Evolutionary conservation across 1,139 yeast species (phyloP), one percentile per base, ranked within the genome.

Genomic region (Nakaseomyces kungkrabaensis): DNA sequence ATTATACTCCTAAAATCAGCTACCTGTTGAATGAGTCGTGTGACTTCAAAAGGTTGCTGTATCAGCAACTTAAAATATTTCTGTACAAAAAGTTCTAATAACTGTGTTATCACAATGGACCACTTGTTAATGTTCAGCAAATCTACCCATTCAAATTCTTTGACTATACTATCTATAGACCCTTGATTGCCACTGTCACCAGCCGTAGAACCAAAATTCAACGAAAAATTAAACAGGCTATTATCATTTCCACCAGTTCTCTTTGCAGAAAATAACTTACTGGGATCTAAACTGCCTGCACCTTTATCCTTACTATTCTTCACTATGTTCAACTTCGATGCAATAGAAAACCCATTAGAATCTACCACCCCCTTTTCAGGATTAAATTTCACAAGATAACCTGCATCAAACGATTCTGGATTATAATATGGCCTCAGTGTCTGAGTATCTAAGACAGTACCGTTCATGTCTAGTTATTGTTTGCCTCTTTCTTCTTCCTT

Each of bases 31-130:
- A 89, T 73, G 54, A 88, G 72, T 50, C 95, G 74, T 4, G 87
- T 81, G 34, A 87, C 85, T 60, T 92, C 97, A 66, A 90, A 82
- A 1, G 98, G 98, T 66, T 92, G 97, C 25, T 88, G 78, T 26
- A 85, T 65, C 38, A 87, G 65, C 47, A 82, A 79, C 55, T 79
- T 81, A 52, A 79, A 68, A 68, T 89, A 89, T 55, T 81, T 82
- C 56, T 79, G 79, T 47, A 81, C 62, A 58, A 87, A 81, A 43
- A 85, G 79, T 66, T 76, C 73, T 48, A 75, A 59, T 64, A 86
- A 67, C 57, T 78, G 77, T 54, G 72, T 71, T 13, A 79, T 56
- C 47, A 82, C 65, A 55, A 79, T 85, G 48, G 72, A 71, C 55
- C 84, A 66, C 57, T 81, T 81, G 56, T 71, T 72, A 50, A 72